phyloP scores from a whole-genome alignment of 768 basidiomycete genomes.

The Rhodotorula taiwanensis region DNA sequence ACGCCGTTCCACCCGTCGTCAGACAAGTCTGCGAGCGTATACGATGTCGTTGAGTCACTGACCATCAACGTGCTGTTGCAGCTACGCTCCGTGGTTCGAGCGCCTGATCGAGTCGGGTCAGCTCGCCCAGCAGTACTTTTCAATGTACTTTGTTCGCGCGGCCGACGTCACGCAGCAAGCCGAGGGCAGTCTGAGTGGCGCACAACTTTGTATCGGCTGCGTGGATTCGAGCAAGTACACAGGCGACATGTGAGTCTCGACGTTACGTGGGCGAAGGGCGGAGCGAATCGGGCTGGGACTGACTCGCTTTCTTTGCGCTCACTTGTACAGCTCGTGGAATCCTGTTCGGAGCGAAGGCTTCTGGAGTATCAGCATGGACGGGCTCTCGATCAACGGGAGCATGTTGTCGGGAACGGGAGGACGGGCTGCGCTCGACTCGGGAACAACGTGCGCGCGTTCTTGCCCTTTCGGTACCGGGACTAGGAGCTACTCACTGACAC shows the following conservation, averaged over 20 bases:
- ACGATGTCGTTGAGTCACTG: no score
- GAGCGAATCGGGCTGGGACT: background rate
- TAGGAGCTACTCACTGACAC: no score
- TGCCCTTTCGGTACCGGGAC: no score
- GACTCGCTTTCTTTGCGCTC: no score
- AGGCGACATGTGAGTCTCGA: constrained; percentile 23
- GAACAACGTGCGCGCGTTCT: constrained; percentile 18
- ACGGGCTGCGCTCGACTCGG: constrained; percentile 29
- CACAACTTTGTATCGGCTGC: constrained; percentile 27
- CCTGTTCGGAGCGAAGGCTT: constrained; percentile 11
- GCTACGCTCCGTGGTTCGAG: constrained; percentile 35
- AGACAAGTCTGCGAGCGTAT: no score
- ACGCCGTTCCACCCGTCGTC: no score
- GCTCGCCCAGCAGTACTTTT: constrained; percentile 29
- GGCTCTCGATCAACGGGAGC: constrained; percentile 11
- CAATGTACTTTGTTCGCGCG: constrained; percentile 27
- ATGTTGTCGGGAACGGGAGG: constrained; percentile 10
- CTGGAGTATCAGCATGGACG: constrained; percentile 19
- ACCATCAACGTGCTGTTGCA: background rate
- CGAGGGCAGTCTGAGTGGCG: constrained; percentile 14
- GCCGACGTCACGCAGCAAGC: constrained; percentile 6
- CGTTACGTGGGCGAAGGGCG: background rate
- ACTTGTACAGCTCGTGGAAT: constrained; percentile 7
- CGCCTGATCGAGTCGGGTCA: constrained; percentile 18
- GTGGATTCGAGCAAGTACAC: constrained; percentile 30